Percentiles rank a stretch among this genome's conserved stretches.
Conservation (phyloP, 164 flowering plant genomes). For the Macadamia tetraphylla region DNA sequence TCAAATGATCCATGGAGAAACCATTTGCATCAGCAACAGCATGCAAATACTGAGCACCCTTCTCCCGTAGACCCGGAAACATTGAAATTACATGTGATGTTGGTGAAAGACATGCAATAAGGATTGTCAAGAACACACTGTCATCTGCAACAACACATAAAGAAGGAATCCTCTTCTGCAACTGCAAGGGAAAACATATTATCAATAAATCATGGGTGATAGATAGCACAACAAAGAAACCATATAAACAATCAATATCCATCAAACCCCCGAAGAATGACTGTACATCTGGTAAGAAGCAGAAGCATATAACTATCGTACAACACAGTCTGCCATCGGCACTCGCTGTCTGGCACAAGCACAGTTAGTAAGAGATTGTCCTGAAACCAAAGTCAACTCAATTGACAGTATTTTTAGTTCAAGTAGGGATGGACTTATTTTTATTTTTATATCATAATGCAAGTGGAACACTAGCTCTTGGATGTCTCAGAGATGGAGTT, state of each 20-base stretch:
- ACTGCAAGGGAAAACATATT: slow-evolving; percentile 38
- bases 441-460: no score
- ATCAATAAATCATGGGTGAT: slow-evolving; percentile 4
- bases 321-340: not conserved
- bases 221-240: not conserved
- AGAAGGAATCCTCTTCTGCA: slow-evolving; percentile 45
- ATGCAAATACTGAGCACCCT: slow-evolving; percentile 53
- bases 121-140: slow-evolving; percentile 69
- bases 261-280: not conserved
- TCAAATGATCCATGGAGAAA: slow-evolving; percentile 54
- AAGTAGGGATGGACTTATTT: no score
- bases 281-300: not conserved
- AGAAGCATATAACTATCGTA: not conserved
- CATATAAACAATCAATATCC: not conserved
- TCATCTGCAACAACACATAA: slow-evolving; percentile 84
- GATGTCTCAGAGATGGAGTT: no score
- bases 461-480: no score
- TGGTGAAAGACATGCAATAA: slow-evolving; percentile 46
- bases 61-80: slow-evolving; percentile 71
- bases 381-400: no score
- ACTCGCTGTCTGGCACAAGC: not conserved
- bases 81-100: slow-evolving; percentile 52
- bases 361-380: no score
- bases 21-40: slow-evolving; percentile 65
- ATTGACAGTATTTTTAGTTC: no score